Base-by-base conservation (phyloP, 2,329 filamentous ascomycete genomes). In the Leptographium radiaticola region DNA sequence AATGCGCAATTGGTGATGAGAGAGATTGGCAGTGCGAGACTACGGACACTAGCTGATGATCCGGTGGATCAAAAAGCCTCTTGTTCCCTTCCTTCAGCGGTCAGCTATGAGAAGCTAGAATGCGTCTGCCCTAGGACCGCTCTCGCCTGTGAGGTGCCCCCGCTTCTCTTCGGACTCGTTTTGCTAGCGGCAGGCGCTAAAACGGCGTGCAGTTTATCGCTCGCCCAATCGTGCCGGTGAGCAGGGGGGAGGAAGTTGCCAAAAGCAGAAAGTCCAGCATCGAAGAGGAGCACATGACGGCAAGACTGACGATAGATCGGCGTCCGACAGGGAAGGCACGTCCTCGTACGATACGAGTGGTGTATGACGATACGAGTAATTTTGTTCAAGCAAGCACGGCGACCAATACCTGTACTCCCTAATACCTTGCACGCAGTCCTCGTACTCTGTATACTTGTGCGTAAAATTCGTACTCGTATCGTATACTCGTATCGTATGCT, bases 211-310 rank as follows among this genome's bases (percentile, higher is more conserved):
- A 13, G 30, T 16, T 31, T 47, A 13, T 46, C 40, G 31, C 31
- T 15, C 33, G 52, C 25, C 55, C 52, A 56, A 54, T 56, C 18
- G 52, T 20, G 20, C n/a, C 10, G 18, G 9, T 20, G 18, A 38
- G 36, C 51, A 51, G 51, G 51, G 53, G 44, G 18, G 8, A 3
- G 9, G 34, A 7, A 20, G 36, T 36, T 33, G 20, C 30, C 47
- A 6, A 45, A 51, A 42, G 30, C 36, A 51, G 51, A 49, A 47
- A 50, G 50, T 45, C 51, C 33, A 44, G 38, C 51, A 51, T 52
- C 9, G 18, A 44, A 18, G 20, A 15, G 34, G 18, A 40, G 43
- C 31, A 45, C 39, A 43, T 34, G 40, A 45, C 48, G 25, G 25
- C 25, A 25, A 25, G 25, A 25, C 25, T 25, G 25, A 25, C 25